Conservation (phyloP, 2,329 filamentous ascomycete genomes). For the Aspergillus piperis region DNA sequence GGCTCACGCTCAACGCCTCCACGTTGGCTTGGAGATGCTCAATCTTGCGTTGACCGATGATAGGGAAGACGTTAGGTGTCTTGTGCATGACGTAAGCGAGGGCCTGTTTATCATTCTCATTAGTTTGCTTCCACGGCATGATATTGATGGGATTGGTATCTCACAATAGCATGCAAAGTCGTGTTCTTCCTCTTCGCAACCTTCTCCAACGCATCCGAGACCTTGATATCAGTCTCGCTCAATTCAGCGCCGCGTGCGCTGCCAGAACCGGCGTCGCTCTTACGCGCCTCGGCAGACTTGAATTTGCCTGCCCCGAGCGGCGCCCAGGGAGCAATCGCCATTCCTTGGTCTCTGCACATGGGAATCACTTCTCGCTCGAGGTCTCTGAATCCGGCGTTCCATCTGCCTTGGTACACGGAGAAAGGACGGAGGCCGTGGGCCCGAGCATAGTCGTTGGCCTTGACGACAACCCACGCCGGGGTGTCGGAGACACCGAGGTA, state of each 20-base stretch:
- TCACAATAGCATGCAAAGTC: constrained; percentile 12
- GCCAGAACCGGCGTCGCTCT: not conserved
- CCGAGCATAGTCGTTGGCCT: constrained; percentile 18
- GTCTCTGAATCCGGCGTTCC: constrained; percentile 14
- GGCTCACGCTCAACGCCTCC: constrained; percentile 52
- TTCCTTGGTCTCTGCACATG: constrained; percentile 16
- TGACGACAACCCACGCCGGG: constrained; percentile 14
- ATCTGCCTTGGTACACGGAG: constrained; percentile 13
- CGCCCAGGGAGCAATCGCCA: constrained; percentile 17
- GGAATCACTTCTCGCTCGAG: constrained; percentile 16
- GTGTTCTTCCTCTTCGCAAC: constrained; percentile 8
- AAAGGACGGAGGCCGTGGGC: constrained; percentile 13
- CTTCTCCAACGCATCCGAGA: constrained; percentile 14
- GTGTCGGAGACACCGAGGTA: constrained; percentile 17
- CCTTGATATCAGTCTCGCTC: constrained; percentile 10
- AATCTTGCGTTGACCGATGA: constrained; percentile 55
- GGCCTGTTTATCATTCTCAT: constrained; percentile 21
- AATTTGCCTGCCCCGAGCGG: constrained; percentile 13
- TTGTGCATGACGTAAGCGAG: constrained; percentile 58
- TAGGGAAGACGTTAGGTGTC: constrained; percentile 56
- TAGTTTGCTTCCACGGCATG: not conserved
- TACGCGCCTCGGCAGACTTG: constrained; percentile 1
- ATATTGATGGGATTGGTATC: not conserved
- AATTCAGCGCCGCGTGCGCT: not conserved
- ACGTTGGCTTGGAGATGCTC: constrained; percentile 59